Conservation (phyloP, 208 protist genomes). For the Strigomonas oncopelti region DNA sequence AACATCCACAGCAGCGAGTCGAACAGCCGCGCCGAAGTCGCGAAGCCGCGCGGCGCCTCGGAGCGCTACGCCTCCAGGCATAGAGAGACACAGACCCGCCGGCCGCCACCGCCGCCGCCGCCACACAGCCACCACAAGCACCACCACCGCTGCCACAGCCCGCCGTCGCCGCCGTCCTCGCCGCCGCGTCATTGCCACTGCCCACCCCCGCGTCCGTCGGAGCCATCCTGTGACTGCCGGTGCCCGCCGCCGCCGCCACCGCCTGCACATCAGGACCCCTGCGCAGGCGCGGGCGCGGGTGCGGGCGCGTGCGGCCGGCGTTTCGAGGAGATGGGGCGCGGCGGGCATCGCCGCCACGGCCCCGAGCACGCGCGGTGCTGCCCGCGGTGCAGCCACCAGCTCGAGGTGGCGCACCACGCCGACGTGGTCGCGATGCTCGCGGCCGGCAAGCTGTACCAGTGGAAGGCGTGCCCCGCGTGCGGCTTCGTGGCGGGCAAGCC, state of each 20-base stretch:
- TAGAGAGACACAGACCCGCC: background rate
- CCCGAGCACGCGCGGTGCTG: constrained; percentile 11
- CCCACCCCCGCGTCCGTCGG: background rate
- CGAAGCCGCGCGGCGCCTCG: background rate
- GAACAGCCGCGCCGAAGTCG: background rate
- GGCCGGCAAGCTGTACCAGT: constrained; percentile 20
- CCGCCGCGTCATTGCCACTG: background rate
- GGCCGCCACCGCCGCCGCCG: constrained; percentile 6
- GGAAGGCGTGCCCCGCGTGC: constrained; percentile 25
- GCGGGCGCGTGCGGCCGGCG: background rate
- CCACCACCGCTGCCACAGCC: background rate
- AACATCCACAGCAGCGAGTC: background rate
- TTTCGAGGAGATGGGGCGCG: background rate
- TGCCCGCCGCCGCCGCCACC: background rate
- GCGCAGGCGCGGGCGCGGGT: background rate
- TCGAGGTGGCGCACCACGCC: constrained; percentile 12
- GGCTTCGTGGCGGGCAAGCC: constrained; percentile 23
- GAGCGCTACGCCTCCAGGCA: background rate
- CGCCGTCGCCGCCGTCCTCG: background rate
- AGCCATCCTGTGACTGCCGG: background rate
- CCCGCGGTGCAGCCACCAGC: constrained; percentile 11
- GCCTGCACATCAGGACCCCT: background rate
- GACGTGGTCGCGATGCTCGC: constrained; percentile 37
- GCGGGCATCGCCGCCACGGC: constrained; percentile 5
- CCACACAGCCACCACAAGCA: background rate